Evolutionary conservation across 2,329 filamentous ascomycete genomes (phyloP).

Genomic region (Graphiopsis chlorocephala): DNA sequence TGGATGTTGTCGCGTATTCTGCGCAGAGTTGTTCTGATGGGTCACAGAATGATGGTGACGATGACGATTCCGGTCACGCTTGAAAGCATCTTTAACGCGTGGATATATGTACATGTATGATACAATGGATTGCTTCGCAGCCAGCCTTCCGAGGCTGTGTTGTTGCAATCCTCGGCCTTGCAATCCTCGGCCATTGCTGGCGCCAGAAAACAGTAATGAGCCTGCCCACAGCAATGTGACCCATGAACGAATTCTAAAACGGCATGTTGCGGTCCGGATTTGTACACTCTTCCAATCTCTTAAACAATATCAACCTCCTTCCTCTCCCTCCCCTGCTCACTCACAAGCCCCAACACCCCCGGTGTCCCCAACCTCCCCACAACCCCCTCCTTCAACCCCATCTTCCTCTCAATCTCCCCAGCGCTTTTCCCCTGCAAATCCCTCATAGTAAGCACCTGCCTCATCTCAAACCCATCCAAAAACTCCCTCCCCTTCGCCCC

Average conservation of each 20-base stretch:
- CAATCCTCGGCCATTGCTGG: not conserved
- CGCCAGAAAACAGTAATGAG: not conserved
- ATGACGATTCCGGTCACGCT: not conserved
- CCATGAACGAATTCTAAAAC: not conserved
- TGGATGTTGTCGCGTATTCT: not conserved
- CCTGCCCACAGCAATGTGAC: not conserved
- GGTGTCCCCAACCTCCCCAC: constrained; percentile 31
- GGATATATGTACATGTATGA: not conserved
- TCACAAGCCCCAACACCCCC: constrained; percentile 32
- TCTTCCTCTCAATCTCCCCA: constrained; percentile 32
- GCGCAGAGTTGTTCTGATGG: not conserved
- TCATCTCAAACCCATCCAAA: constrained; percentile 43
- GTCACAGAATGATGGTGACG: not conserved
- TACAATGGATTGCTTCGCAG: not conserved
- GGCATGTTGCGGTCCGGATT: too few species aligned
- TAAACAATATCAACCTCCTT: constrained; percentile 32
- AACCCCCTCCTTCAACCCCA: constrained; percentile 36
- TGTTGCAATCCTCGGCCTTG: not conserved
- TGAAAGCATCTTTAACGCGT: not conserved
- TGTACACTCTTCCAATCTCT: constrained; percentile 1
- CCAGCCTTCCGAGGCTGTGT: not conserved
- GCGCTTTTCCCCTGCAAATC: constrained; percentile 29
- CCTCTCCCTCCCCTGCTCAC: constrained; percentile 31
- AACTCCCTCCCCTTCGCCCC: constrained; percentile 35
- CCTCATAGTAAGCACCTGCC: constrained; percentile 34